Evolutionary conservation across 108 stramenopile species (phyloP), one percentile per base, ranked within the genome.

Genomic region (Cyclotella baltica): DNA sequence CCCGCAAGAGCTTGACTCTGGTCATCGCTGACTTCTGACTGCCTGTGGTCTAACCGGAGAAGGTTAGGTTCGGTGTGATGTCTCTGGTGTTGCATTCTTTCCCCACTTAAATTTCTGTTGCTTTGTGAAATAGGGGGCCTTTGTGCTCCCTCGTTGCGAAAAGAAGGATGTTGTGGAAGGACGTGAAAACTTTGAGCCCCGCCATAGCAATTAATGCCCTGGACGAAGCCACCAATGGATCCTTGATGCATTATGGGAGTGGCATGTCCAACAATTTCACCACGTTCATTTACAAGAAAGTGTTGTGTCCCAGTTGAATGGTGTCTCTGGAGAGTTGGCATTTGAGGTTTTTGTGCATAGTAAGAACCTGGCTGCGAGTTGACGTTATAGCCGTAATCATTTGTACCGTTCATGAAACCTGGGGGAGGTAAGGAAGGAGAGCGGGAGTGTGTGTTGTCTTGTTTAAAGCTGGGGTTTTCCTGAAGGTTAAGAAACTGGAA

Each of bases 281-380:
- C 82, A 18, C 76, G 66, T 73, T 83, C 82, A 50, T 83, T 83
- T 6, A 83, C 61, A 22, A 83, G 67, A 63, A 67, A 76, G 56
- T 83, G 75, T 11, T 53, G 71, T 18, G 76, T 63, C 30, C 82
- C 82, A 16, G 72, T 69, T 28, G 82, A 68, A 48, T 83, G 48
- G 47, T 83, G 75, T 35, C 59, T 59, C 47, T 76, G 65, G 2
- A 76, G 51, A 53, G 9, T 36, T 28, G 67, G 81, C 40, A 72
- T 47, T 22, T 52, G 75, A 18, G 75, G 35, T 23, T 75, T 73
- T 15, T 70, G 68, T 2, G 73, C 51, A 62, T 56, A 58, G 29
- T 71, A 58, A 10, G 73, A 55, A 25, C 69, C 74, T 48, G 75
- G 74, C 9, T 52, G 75, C 38, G 68, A 30, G 36, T 47, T 47